phyloP scores from a whole-genome alignment of 176 grass and related monocot genomes.

The Tuctoria greenei region DNA sequence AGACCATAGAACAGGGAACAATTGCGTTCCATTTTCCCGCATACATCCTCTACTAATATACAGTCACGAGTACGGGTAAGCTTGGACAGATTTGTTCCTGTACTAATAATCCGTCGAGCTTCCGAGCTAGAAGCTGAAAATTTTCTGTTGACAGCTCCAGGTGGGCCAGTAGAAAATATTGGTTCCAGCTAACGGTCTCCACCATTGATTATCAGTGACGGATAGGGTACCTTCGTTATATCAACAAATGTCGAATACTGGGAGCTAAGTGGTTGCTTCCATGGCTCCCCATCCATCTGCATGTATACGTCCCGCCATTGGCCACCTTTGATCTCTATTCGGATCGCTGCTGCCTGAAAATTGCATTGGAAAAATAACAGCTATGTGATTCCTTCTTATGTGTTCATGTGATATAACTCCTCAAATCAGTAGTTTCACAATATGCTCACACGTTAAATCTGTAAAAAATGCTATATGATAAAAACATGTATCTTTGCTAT shows the following conservation, averaged over 20 bases:
- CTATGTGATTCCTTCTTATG: background rate
- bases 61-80: background rate
- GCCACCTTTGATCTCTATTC: slow-evolving; percentile 91
- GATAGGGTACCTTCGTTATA: slow-evolving; percentile 84
- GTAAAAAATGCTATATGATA: background rate
- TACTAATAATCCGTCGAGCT: background rate
- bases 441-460: background rate
- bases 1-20: slow-evolving; percentile 10
- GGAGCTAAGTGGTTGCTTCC: slow-evolving; percentile 77
- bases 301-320: slow-evolving; percentile 78
- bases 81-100: background rate
- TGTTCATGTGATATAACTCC: background rate
- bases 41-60: slow-evolving; percentile 34
- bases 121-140: slow-evolving; percentile 6
- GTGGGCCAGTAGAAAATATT: background rate
- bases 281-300: slow-evolving; percentile 99
- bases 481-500: background rate
- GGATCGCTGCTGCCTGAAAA: slow-evolving; percentile 81
- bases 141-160: background rate
- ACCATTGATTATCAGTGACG: slow-evolving; percentile 70
- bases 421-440: background rate
- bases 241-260: slow-evolving; percentile 88
- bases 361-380: slow-evolving; percentile 18
- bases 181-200: slow-evolving; percentile 45
- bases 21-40: background rate